These are phyloP conservation scores for Haplosporangium gracile DNA, from an alignment of 192 early-diverging fungal species.

Conservation along the genomic window DNA sequence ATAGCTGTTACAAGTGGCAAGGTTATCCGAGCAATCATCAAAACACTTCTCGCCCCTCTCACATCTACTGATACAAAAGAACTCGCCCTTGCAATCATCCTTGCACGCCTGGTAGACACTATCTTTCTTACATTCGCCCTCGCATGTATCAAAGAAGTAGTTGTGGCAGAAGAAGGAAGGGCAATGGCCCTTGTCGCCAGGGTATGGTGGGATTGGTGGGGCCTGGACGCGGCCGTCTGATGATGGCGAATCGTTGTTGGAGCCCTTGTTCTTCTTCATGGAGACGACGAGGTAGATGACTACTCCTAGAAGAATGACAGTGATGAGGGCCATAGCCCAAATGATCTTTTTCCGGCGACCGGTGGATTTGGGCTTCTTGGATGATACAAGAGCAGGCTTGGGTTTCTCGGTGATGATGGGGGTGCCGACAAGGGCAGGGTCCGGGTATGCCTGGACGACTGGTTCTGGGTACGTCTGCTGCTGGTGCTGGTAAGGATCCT, in stretches of 20 bases:
- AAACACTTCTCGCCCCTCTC: not conserved
- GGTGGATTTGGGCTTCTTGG: not conserved
- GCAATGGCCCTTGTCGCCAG: not conserved
- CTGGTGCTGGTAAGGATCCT: not conserved
- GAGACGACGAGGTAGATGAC: not conserved
- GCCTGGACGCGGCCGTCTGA: not conserved
- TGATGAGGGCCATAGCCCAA: not conserved
- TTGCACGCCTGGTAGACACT: not conserved
- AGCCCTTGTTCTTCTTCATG: not conserved
- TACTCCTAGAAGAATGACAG: not conserved
- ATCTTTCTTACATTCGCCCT: not conserved
- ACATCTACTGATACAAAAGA: not conserved
- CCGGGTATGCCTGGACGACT: not conserved
- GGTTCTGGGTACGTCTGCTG: not conserved
- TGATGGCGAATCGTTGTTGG: not conserved
- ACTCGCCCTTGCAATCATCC: not conserved
- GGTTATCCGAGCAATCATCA: not conserved
- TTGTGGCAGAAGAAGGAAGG: not conserved
- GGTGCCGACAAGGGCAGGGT: not conserved
- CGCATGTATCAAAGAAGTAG: not conserved
- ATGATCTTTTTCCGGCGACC: conserved; percentile 4
- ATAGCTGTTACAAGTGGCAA: not conserved
- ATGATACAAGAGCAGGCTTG: not conserved
- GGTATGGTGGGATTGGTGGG: not conserved
- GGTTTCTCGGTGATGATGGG: not conserved